Base-by-base conservation (phyloP, 2,329 filamentous ascomycete genomes). In the Calonectria crousiana region DNA sequence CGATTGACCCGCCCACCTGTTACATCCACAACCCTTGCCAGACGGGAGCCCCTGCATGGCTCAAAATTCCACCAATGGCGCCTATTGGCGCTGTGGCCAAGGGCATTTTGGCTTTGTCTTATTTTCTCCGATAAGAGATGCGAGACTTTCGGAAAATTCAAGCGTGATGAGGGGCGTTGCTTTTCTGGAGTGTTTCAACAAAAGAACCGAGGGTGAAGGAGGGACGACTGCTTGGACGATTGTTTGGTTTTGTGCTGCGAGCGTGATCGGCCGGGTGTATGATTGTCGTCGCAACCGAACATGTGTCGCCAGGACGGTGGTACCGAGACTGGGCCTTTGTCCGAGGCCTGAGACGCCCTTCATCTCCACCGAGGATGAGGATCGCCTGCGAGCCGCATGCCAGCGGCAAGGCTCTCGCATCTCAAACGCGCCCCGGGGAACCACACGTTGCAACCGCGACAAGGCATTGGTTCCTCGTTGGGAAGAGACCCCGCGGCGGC, bases 61-160 rank as follows among this genome's bases (percentile, higher is more conserved):
- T 73, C 41, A n/a, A 47, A 75, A 66, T 80, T 73, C 78, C 78
- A 80, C 78, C 78, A 80, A 80, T 80, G 71, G 56, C 20, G 72
- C 71, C 34, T 6, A n/a, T 13, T 34, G 51, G 47, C 38, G 38
- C 26, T 56, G 44, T 66, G 53, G 44, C 62, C 28, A 53, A 52
- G 38, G 26, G 56, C 6, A 41, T 60, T 62, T 62, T 62, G 56
- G 10, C 13, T 62, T 62, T 41, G 28, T 62, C 36, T 41, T 41
- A 62, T 62, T 62, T 23, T 30, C 32, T 23, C 9, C 20, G 28
- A 18, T 32, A 20, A 6, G 47, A 53, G 28, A 56, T 49, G 38
- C 30, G 44, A 49, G 18, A 52, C 58, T 38, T 41, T 52, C 47
- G 65, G 65, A 56, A 67, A 65, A 49, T 44, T 49, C 60, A 47